These are phyloP conservation scores for Suillus clintonianus DNA, from an alignment of 768 basidiomycete genomes.

Conservation along the genomic window DNA sequence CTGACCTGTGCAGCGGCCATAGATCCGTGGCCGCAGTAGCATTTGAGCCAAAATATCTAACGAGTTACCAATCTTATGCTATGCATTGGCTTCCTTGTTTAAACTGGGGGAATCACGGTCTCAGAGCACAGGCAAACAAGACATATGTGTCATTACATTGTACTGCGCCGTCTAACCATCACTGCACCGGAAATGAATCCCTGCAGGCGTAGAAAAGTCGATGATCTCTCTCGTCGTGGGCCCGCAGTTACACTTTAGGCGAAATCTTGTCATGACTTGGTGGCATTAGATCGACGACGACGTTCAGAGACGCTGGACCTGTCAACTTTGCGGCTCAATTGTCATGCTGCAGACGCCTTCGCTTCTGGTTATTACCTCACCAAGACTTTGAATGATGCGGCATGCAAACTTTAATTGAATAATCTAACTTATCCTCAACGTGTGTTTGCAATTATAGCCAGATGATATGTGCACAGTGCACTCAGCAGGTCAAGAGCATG, in stretches of 20 bases:
- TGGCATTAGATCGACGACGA: conserved; percentile 4
- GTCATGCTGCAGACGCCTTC: conserved; percentile 4
- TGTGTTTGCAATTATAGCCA: conserved; percentile 22
- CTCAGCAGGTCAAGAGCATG: conserved; percentile 12
- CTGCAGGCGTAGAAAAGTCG: neutral
- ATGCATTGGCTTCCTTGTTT: neutral
- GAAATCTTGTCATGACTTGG: neutral
- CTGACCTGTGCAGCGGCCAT: neutral
- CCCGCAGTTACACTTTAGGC: conserved; percentile 1
- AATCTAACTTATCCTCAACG: neutral
- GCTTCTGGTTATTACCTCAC: conserved; percentile 1
- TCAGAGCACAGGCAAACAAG: neutral
- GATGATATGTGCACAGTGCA: conserved; percentile 15
- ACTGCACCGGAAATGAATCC: conserved; percentile 1
- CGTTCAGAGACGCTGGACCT: neutral
- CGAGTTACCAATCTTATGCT: neutral
- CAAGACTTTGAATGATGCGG: neutral
- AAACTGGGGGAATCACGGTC: neutral
- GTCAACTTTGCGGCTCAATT: conserved; percentile 6
- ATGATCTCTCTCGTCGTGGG: neutral
- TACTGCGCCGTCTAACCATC: neutral
- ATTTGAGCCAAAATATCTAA: neutral
- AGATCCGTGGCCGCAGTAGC: neutral
- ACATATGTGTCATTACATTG: neutral
- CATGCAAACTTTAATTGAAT: conserved; percentile 4